Evolutionary conservation across 1,139 yeast genomes (phyloP).

Genomic region (Candida dubliniensis): DNA sequence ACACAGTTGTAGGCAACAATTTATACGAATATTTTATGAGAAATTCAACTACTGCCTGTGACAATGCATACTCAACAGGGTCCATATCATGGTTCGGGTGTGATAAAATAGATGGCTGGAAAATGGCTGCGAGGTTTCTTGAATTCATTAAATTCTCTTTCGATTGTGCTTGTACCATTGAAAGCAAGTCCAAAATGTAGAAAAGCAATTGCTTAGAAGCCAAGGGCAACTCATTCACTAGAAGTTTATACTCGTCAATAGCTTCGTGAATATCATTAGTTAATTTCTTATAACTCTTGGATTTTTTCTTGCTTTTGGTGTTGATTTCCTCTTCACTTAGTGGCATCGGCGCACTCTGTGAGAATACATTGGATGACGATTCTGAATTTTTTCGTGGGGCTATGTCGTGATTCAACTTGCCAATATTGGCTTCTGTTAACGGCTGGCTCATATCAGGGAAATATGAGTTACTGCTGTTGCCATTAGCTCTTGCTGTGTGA

Average conservation of each 20-base stretch:
- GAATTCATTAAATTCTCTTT: conserved; percentile 87
- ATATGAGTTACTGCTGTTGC: conserved; percentile 12
- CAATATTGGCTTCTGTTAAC: conserved; percentile 34
- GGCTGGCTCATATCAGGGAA: conserved; percentile 23
- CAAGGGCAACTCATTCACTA: conserved; percentile 67
- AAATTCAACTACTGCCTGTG: conserved; percentile 85
- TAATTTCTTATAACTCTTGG: conserved; percentile 42
- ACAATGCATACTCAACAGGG: conserved; percentile 86
- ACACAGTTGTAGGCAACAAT: conserved; percentile 49
- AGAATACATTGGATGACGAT: conserved; percentile 2
- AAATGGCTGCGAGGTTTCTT: conserved; percentile 89
- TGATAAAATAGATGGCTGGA: conserved; percentile 90
- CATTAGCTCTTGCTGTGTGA: conserved; percentile 2
- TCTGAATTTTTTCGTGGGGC: conserved; percentile 4
- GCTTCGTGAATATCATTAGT: conserved; percentile 68
- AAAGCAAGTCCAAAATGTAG: conserved; percentile 81
- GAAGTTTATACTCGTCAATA: conserved; percentile 64
- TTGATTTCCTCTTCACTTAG: conserved; percentile 9
- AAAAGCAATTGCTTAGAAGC: conserved; percentile 80
- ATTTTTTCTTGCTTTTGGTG: conserved; percentile 18
- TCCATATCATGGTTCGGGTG: conserved; percentile 92
- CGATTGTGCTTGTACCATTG: conserved; percentile 80
- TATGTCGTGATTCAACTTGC: conserved; percentile 19
- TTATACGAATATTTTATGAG: conserved; percentile 83
- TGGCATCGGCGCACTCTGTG: conserved; percentile 5